Evolutionary conservation across 805 yeast species (phyloP).

Genomic region (Saccharomycopsis capsularis): DNA sequence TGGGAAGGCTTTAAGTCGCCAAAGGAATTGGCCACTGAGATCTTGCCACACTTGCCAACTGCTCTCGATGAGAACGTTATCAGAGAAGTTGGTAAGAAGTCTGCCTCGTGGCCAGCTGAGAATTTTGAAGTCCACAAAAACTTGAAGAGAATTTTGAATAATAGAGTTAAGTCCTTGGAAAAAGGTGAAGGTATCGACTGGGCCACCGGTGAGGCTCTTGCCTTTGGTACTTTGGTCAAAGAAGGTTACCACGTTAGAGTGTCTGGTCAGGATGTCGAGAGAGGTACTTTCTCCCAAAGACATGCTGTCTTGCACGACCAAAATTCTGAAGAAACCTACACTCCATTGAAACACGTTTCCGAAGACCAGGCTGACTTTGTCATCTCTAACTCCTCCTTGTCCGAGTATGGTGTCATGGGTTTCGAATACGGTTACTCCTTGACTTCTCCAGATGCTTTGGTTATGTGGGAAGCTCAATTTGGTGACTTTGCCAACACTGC

Average conservation of each 20-base stretch:
- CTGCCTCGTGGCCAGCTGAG: conserved; percentile 78
- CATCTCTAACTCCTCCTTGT: conserved; percentile 89
- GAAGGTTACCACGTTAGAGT: conserved; percentile 97
- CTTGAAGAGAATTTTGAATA: conserved; percentile 85
- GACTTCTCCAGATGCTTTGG: conserved; percentile 94
- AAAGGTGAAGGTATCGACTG: conserved; percentile 94
- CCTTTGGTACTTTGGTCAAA: conserved; percentile 82
- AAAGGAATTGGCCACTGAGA: conserved; percentile 90
- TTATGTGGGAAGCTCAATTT: conserved; percentile 99
- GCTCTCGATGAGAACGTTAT: conserved; percentile 67
- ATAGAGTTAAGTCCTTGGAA: conserved; percentile 80
- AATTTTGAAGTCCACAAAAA: conserved; percentile 89
- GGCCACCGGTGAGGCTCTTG: conserved; percentile 99
- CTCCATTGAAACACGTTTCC: conserved; percentile 76
- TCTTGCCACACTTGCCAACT: conserved; percentile 94
- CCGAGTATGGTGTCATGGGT: conserved; percentile 99
- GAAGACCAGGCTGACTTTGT: conserved; percentile 80
- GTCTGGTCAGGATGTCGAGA: conserved; percentile 99
- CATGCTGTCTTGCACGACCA: conserved; percentile 98
- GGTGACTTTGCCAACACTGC: conserved; percentile 99
- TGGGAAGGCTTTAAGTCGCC: conserved; percentile 99
- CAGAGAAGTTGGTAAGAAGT: conserved; percentile 68
- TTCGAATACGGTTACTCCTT: conserved; percentile 98
- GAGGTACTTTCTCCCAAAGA: conserved; percentile 99
- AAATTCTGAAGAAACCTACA: conserved; percentile 70